A percentile compares a stretch with the other conserved stretches of the same genome.
Evolutionary conservation across 1,284 basidiomycete genomes (phyloP).

Genomic region (Amylostereum areolatum): DNA sequence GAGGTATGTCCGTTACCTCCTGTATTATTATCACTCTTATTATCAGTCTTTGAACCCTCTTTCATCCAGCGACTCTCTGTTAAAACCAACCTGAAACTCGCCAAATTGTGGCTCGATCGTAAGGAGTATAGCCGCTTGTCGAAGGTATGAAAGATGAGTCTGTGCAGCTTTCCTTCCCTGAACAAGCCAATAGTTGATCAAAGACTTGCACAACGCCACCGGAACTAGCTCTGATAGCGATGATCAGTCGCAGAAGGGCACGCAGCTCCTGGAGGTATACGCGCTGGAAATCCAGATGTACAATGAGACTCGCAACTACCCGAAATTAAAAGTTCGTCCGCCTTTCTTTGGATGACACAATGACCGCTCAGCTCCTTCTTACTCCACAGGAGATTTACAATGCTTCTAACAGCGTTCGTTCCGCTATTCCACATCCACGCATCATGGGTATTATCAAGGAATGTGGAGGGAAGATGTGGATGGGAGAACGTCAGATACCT

Average conservation of each 20-base stretch:
- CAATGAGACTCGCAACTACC: slow-evolving; percentile 91
- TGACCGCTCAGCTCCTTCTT: slow-evolving; percentile 1
- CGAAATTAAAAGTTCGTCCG: slow-evolving; percentile 81
- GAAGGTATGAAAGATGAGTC: slow-evolving; percentile 41
- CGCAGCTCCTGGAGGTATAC: slow-evolving; percentile 95
- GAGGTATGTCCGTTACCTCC: slow-evolving; percentile 52
- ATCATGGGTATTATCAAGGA: slow-evolving; percentile 99
- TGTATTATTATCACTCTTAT: neutral
- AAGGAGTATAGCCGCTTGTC: slow-evolving; percentile 85
- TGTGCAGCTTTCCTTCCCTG: neutral
- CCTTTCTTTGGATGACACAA: neutral
- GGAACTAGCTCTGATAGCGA: slow-evolving; percentile 59
- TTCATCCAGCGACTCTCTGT: slow-evolving; percentile 74
- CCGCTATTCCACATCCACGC: slow-evolving; percentile 95
- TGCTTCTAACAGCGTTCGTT: slow-evolving; percentile 87
- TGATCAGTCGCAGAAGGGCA: slow-evolving; percentile 86
- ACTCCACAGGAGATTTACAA: slow-evolving; percentile 86
- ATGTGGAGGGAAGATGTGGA: slow-evolving; percentile 99
- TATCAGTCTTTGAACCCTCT: neutral
- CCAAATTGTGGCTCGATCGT: slow-evolving; percentile 94
- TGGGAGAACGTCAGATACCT: slow-evolving; percentile 84
- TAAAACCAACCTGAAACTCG: slow-evolving; percentile 96
- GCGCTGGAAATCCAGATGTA: slow-evolving; percentile 99
- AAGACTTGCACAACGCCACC: slow-evolving; percentile 67
- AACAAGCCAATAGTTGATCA: slow-evolving; percentile 50